Evolutionary conservation across 2,329 filamentous ascomycete species (phyloP).

Genomic region (Fusarium sp.): DNA sequence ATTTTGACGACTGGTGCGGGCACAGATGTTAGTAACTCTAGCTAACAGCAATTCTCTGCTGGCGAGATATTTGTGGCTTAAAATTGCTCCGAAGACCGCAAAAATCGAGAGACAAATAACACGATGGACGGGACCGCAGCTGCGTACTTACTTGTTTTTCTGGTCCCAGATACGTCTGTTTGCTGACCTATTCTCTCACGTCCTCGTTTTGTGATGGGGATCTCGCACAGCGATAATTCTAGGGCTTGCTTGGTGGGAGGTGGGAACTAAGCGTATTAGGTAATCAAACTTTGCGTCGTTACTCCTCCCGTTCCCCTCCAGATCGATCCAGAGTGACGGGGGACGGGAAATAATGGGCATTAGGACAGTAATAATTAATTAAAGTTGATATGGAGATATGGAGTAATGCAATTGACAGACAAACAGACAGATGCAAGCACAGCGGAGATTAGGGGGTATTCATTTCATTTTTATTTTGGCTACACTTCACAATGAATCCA

Average conservation of each 20-base stretch:
- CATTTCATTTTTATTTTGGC: slow-evolving; percentile 49
- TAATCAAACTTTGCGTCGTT: slow-evolving; percentile 50
- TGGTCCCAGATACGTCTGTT: slow-evolving; percentile 53
- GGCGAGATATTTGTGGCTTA: slow-evolving; percentile 31
- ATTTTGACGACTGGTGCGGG: slow-evolving; percentile 70
- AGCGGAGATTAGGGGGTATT: slow-evolving; percentile 43
- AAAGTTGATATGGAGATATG: slow-evolving; percentile 18
- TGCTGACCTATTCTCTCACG: slow-evolving; percentile 49
- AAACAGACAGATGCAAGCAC: slow-evolving; percentile 2
- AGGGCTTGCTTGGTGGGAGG: slow-evolving; percentile 61
- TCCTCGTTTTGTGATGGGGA: slow-evolving; percentile 57
- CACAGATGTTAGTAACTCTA: slow-evolving; percentile 47
- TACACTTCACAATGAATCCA: slow-evolving; percentile 52
- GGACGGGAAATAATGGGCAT: slow-evolving; percentile 12
- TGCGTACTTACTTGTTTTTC: slow-evolving; percentile 53
- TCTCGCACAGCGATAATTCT: slow-evolving; percentile 57
- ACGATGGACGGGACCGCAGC: slow-evolving; percentile 24
- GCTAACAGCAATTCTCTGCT: slow-evolving; percentile 37
- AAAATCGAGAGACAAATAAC: slow-evolving; percentile 32
- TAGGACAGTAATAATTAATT: neutral
- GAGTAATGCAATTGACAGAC: neutral
- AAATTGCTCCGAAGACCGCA: slow-evolving; percentile 32
- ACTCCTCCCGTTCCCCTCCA: slow-evolving; percentile 19
- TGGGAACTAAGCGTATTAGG: slow-evolving; percentile 56
- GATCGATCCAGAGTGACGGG: slow-evolving; percentile 24